Evolutionary conservation across 768 basidiomycete genomes (phyloP), one percentile per base, ranked within the genome.

Genomic region (Trametes punicea): DNA sequence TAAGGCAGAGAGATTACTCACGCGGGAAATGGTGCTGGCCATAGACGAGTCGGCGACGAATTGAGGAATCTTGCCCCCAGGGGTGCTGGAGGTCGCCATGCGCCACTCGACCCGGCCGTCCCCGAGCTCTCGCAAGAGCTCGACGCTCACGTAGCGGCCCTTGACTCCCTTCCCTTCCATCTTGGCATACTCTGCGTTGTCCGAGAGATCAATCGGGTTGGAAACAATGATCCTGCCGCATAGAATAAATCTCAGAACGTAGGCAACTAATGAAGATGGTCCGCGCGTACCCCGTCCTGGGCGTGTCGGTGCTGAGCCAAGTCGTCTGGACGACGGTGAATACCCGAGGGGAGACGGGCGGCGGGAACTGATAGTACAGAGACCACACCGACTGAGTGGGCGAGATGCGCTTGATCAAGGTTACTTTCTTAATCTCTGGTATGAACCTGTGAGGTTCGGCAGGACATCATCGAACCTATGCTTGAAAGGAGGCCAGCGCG

Each of bases 1-100:
- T 13, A 9, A 27, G n/a, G n/a, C 30, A 34, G 16, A 9, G 5
- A n/a, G n/a, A 26, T 2, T 7, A 65, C 74, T 30, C 68, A 88
- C 88, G 60, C 78, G 71, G 11, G 86, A 77, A 53, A 90, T 87
- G 61, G 79, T 78, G 56, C 83, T 74, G 3, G 81, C 73, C 77
- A 90, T 79, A 27, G 76, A 77, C 55, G 69, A 74, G 59, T 89
- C 85, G 3, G 79, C 78, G 56, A 90, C 54, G 59, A 85, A 87
- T 15, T 73, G 71, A 0, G 88, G 88, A 40, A 90, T 84, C 49
- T 68, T 77, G 21, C 89, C 89, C 23, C 86, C 87, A 11, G 87
- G 81, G 2, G 80, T 81, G 62, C 84, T 85, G 23, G 85, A 84
- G 2, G 87, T 88, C 2, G 88, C 88, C 88, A 91, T 89, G 36